Percentiles rank a stretch among this genome's conserved stretches.
Conservation (phyloP, 1,284 basidiomycete genomes). For the Athelia sp. region DNA sequence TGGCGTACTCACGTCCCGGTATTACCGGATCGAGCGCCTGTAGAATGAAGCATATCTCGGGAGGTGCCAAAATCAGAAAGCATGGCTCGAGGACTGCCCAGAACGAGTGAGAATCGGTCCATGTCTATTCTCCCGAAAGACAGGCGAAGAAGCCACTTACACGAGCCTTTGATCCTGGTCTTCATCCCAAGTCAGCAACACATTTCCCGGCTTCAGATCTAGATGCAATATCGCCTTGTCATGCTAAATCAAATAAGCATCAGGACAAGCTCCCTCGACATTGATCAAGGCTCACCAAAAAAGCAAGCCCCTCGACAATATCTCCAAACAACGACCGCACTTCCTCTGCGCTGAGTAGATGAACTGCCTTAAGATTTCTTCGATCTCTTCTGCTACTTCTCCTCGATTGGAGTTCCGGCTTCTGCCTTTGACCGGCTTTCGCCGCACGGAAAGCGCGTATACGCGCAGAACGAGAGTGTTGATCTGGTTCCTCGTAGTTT, state of each 20-base stretch:
- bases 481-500: conserved; percentile 16
- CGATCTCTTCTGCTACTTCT: conserved; percentile 14
- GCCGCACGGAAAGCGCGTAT: conserved; percentile 72
- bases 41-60: conserved; percentile 75
- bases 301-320: conserved; percentile 73
- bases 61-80: conserved; percentile 94
- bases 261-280: background rate
- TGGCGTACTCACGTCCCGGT: conserved; percentile 83
- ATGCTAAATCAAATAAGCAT: conserved; percentile 46
- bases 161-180: conserved; percentile 54
- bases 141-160: conserved; percentile 32
- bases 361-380: conserved; percentile 60
- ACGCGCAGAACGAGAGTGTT: conserved; percentile 63
- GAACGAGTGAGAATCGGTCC: conserved; percentile 3
- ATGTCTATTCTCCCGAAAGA: no score
- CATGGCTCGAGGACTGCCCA: conserved; percentile 68
- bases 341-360: conserved; percentile 79
- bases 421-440: conserved; percentile 53
- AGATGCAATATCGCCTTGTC: conserved; percentile 84
- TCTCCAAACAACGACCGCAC: conserved; percentile 73
- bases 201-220: conserved; percentile 91
- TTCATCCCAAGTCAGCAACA: conserved; percentile 89
- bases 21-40: conserved; percentile 74
- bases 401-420: conserved; percentile 15
- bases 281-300: conserved; percentile 58